phyloP scores from a whole-genome alignment of 2,329 filamentous ascomycete species.

The Aspergillus hiratsukae region DNA sequence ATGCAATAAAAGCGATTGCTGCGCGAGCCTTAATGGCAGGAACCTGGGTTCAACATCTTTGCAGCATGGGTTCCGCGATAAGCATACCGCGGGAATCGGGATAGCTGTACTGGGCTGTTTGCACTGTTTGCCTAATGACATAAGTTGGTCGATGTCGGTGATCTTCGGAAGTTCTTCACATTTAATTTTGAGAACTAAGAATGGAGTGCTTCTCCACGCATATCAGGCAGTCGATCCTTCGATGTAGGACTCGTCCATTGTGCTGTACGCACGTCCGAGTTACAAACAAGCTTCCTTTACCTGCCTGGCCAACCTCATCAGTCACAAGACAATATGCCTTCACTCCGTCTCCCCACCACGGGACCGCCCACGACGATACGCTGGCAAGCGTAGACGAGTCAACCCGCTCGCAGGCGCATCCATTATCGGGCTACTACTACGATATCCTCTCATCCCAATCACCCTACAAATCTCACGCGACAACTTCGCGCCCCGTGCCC shows the following conservation, averaged over 20 bases:
- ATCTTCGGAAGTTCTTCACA: constrained; percentile 8
- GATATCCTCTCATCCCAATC: constrained; percentile 36
- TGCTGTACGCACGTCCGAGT: neutral
- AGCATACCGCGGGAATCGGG: neutral
- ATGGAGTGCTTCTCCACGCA: constrained; percentile 25
- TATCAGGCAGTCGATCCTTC: constrained; percentile 16
- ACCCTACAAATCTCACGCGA: constrained; percentile 17
- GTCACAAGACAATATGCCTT: constrained; percentile 16
- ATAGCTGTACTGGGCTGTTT: constrained; percentile 22
- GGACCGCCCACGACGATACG: constrained; percentile 13
- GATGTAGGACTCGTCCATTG: constrained; percentile 1
- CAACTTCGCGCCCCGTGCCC: constrained; percentile 13
- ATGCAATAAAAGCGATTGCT: neutral
- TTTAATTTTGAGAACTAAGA: constrained; percentile 5
- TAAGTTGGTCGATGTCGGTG: constrained; percentile 13
- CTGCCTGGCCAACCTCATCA: constrained; percentile 1
- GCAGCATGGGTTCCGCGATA: neutral
- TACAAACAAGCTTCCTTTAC: neutral
- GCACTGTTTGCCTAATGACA: constrained; percentile 37
- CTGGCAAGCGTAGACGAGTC: constrained; percentile 5
- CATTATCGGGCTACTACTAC: constrained; percentile 42
- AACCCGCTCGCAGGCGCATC: constrained; percentile 31
- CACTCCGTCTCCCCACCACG: constrained; percentile 17
- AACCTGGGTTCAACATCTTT: neutral
- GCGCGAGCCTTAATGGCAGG: neutral